phyloP scores from a whole-genome alignment of 192 early-diverging fungal genomes.

The Geosiphon pyriformis region DNA sequence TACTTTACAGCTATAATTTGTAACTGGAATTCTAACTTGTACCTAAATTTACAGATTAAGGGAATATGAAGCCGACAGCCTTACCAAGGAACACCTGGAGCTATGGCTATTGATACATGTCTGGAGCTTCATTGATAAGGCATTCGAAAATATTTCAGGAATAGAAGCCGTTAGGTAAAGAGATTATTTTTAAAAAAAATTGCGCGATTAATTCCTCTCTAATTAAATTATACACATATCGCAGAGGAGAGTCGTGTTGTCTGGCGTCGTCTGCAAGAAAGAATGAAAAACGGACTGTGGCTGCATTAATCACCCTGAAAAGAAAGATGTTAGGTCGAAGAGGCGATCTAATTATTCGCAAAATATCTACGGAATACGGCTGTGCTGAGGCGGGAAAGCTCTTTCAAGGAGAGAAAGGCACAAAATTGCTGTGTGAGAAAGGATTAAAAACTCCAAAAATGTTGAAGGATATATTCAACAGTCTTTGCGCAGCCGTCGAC shows the following conservation, averaged over 20 bases:
- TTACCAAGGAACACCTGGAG: constrained; percentile 11
- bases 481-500: background rate
- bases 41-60: constrained; percentile 19
- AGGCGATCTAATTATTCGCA: constrained; percentile 24
- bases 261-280: constrained; percentile 3
- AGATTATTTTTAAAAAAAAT: too few relatives aligned
- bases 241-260: constrained; percentile 16
- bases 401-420: constrained; percentile 19
- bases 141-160: background rate
- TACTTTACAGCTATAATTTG: constrained; percentile 12
- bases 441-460: constrained; percentile 22
- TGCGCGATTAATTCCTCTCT: too few relatives aligned
- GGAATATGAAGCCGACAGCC: constrained; percentile 24
- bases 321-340: constrained; percentile 23
- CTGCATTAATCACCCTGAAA: constrained; percentile 11
- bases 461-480: constrained; percentile 25
- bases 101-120: constrained; percentile 15
- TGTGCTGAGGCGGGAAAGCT: constrained; percentile 21
- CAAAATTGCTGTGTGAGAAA: constrained; percentile 22
- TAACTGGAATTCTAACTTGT: background rate
- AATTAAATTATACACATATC: background rate
- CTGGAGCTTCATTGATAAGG: constrained; percentile 22
- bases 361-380: constrained; percentile 10
- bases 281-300: constrained; percentile 6
- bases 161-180: background rate